These are phyloP conservation scores for Macroventuria anomochaeta DNA, from an alignment of 2,329 filamentous ascomycete species.

Conservation along the genomic window DNA sequence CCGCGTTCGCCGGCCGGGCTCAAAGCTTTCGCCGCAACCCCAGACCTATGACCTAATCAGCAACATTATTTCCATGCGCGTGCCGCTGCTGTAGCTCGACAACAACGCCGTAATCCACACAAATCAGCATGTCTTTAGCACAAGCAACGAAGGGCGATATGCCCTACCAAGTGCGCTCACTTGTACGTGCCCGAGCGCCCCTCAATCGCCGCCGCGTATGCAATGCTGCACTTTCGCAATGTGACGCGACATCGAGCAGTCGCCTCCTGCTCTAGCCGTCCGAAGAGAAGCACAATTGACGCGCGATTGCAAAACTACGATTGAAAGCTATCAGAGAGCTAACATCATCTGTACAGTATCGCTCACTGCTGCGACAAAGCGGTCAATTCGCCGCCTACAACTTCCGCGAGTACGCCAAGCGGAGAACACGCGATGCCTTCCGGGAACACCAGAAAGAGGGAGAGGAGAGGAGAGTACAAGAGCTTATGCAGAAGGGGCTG, in stretches of 20 bases:
- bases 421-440: slow-evolving; percentile 90
- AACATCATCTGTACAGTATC: slow-evolving; percentile 68
- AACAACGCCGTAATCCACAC: slow-evolving; percentile 32
- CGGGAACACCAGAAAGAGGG: slow-evolving; percentile 75
- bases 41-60: slow-evolving; percentile 44
- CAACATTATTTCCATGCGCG: slow-evolving; percentile 42
- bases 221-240: slow-evolving; percentile 5
- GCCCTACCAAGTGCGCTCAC: slow-evolving; percentile 49
- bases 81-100: slow-evolving; percentile 14
- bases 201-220: slow-evolving; percentile 6
- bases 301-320: background rate
- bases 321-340: background rate
- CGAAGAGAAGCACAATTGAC: background rate
- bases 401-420: slow-evolving; percentile 94
- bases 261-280: background rate
- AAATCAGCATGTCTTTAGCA: slow-evolving; percentile 44
- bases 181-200: slow-evolving; percentile 38
- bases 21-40: slow-evolving; percentile 37
- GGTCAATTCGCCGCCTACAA: slow-evolving; percentile 93
- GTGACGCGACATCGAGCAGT: slow-evolving; percentile 3
- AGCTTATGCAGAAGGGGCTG: slow-evolving; percentile 85
- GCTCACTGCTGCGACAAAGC: slow-evolving; percentile 85
- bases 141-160: slow-evolving; percentile 46
- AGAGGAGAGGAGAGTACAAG: slow-evolving; percentile 80
- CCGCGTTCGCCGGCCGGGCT: slow-evolving; percentile 35